phyloP scores from a whole-genome alignment of 257 asterid genomes.

The Solanum bulbocastanum region DNA sequence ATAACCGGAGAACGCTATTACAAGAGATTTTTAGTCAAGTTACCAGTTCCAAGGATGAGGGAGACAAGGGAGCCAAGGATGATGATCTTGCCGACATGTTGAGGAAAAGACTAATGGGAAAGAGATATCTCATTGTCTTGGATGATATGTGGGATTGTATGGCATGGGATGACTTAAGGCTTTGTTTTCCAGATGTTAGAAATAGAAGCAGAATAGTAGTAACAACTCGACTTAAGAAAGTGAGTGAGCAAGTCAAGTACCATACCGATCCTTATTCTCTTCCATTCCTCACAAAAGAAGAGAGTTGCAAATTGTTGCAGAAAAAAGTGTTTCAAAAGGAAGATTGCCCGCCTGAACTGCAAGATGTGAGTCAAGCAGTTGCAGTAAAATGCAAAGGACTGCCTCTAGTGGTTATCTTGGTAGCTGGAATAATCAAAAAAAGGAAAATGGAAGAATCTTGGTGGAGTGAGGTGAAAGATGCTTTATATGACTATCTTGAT shows the following conservation, averaged over 20 bases:
- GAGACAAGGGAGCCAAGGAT: not conserved
- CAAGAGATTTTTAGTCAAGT: not conserved
- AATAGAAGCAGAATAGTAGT: not conserved
- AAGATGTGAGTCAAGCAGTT: no score
- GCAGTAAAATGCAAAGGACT: no score
- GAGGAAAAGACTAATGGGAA: not conserved
- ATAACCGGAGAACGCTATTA: not conserved
- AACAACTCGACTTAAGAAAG: no score
- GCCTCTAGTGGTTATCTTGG: not conserved
- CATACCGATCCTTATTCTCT: no score
- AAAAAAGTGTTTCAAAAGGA: no score
- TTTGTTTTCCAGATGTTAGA: not conserved
- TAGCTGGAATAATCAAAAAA: not conserved
- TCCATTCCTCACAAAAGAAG: no score
- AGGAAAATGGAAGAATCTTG: not conserved
- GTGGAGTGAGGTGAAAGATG: not conserved
- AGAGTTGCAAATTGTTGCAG: no score
- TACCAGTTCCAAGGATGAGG: not conserved
- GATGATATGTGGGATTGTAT: constrained; percentile 1
- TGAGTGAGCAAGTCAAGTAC: no score
- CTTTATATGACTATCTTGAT: not conserved
- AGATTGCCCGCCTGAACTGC: no score
- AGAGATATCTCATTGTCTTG: not conserved
- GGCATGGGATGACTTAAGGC: not conserved
- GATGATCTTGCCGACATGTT: not conserved